Percentiles rank a stretch among this genome's conserved stretches.
phyloP scores from a whole-genome alignment of 148 eudicot species.

The Nyssa sinensis region DNA sequence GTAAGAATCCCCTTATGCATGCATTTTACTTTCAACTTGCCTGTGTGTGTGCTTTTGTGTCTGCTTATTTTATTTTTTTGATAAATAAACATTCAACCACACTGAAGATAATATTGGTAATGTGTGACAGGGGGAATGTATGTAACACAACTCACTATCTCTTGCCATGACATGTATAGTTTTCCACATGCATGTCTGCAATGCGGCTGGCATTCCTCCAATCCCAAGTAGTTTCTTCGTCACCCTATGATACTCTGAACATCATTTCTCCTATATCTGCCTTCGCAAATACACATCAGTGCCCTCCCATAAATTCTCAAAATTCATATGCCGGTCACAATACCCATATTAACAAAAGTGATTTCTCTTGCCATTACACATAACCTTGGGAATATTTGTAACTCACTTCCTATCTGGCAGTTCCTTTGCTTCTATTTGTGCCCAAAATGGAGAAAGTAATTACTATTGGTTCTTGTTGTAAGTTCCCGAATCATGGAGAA shows the following conservation, averaged over 20 bases:
- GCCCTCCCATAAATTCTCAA: too few relatives aligned
- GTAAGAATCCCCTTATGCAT: constrained; percentile 39
- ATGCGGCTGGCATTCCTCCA: too few relatives aligned
- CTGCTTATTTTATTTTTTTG: not conserved
- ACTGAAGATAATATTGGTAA: not conserved
- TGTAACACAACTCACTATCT: not conserved
- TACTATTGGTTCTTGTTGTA: not conserved
- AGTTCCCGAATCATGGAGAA: not conserved
- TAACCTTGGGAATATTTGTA: not conserved
- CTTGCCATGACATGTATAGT: too few relatives aligned
- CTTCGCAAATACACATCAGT: too few relatives aligned
- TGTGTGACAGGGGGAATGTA: not conserved
- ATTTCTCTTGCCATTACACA: not conserved
- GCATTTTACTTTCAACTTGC: constrained; percentile 9
- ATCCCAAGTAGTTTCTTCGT: too few relatives aligned
- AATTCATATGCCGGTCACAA: too few relatives aligned
- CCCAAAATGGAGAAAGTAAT: not conserved
- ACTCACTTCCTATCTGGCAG: not conserved
- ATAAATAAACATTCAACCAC: not conserved
- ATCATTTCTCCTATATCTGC: too few relatives aligned
- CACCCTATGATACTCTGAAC: too few relatives aligned
- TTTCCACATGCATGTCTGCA: too few relatives aligned
- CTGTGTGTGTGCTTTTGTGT: too few relatives aligned
- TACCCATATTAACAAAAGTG: not conserved
- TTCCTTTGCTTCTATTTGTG: not conserved